Base-by-base conservation (phyloP, 2,329 filamentous ascomycete species). In the Talaromyces marneffei region DNA sequence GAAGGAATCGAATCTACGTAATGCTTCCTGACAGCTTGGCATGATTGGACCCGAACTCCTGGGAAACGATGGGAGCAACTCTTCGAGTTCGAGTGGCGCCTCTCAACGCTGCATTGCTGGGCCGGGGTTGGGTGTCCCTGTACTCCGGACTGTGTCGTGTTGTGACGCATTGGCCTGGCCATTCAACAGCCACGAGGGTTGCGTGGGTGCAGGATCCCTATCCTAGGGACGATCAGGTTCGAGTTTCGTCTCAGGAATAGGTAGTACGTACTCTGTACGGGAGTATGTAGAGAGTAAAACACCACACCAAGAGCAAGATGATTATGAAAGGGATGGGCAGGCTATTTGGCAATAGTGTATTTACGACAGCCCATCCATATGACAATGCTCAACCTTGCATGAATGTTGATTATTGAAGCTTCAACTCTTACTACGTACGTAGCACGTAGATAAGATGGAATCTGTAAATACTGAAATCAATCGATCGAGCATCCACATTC, bases 301-400 rank as follows among this genome's bases (percentile, higher is more conserved):
- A 52, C 9, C 48, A 52, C 48, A 33, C 23, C 25, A 29, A 7
- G 25, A 27, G 29, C 44, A 23, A 48, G 42, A n/a, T n/a, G n/a
- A n/a, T n/a, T n/a, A 29, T 48, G 25, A 37, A 12, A 12, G 25
- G 23, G 25, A 12, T n/a, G 23, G 25, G 8, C 18, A 8, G 25
- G 50, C 57, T 59, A 42, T 59, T 42, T 52, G 23, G 44, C 44
- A 59, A 59, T 53, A 53, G 57, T 42, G 29, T 57, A 33, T 16
- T 44, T 18, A 5, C 18, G 20, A n/a, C 16, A 29, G 16, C 31
- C 48, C n/a, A n/a, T n/a, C n/a, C n/a, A n/a, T n/a, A 52, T 35
- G 48, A 16, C 12, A 5, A 58, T 50, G 42, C 50, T 58, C 42
- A 37, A 35, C 42, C 42, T 50, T 58, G 56, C 56, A 58, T 52